Conservation (phyloP, 805 yeast genomes). For the Allodekkera sacchari region DNA sequence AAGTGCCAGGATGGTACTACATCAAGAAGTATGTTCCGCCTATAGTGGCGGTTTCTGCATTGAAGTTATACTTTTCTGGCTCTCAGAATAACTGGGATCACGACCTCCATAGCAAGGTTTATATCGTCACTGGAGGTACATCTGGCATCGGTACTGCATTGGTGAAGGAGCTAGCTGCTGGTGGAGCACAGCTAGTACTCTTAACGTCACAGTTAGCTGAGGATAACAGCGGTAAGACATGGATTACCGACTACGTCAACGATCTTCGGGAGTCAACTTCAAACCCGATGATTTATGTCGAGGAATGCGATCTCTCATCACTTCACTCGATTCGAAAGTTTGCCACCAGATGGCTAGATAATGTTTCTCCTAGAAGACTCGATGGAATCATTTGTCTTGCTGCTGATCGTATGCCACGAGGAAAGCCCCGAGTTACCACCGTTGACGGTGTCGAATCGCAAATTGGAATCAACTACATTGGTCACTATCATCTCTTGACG, state of each 20-base stretch:
- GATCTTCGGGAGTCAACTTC: constrained; percentile 64
- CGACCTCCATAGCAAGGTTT: constrained; percentile 85
- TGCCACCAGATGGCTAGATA: constrained; percentile 92
- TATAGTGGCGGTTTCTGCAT: constrained; percentile 32
- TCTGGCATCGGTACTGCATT: constrained; percentile 80
- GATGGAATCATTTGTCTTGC: constrained; percentile 91
- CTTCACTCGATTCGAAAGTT: constrained; percentile 74
- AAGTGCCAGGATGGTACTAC: constrained; percentile 65
- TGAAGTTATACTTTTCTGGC: constrained; percentile 76
- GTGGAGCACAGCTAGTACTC: constrained; percentile 83
- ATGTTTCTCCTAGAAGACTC: constrained; percentile 78
- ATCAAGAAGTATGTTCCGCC: constrained; percentile 53
- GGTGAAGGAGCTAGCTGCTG: constrained; percentile 60
- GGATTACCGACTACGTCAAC: constrained; percentile 74
- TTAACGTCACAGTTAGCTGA: constrained; percentile 42
- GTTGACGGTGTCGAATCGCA: constrained; percentile 83
- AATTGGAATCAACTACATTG: constrained; percentile 72
- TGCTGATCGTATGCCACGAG: constrained; percentile 69
- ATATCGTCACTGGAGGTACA: constrained; percentile 85
- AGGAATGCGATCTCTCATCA: constrained; percentile 72
- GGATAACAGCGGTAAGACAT: constrained; percentile 29
- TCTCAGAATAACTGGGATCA: constrained; percentile 84
- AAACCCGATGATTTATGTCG: constrained; percentile 82
- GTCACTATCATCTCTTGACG: constrained; percentile 73
- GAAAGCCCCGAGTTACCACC: constrained; percentile 54